Base-by-base conservation (phyloP, 495 filamentous ascomycete genomes). In the Aspergillus sclerotioniger region DNA sequence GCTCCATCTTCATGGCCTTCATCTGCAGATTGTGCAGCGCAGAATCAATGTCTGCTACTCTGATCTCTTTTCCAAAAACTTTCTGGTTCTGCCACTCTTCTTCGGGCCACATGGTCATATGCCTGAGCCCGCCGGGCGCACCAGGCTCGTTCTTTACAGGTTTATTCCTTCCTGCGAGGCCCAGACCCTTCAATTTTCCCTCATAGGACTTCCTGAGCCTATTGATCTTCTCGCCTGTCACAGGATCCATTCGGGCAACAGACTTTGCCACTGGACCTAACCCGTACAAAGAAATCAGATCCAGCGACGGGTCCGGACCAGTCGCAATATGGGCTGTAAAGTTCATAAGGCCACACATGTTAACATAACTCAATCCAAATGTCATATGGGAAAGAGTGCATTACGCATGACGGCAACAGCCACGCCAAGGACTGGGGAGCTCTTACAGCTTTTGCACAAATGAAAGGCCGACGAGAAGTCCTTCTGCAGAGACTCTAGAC, bases 141-240 rank as follows among this genome's bases (percentile, higher is more conserved):
- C 69, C 72, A 21, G 69, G 63, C 16, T 81, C 77, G 47, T 80
- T 67, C 60, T 84, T 83, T 33, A 81, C 71, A 1, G 82, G 71
- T 56, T 85, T 85, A 57, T 87, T 85, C 52, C 81, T 82, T 20
- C 88, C 88, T 21, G 86, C 77, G 20, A 91, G 70, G 20, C 78
- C 79, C 19, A 89, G 62, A 8, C 73, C 74, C 63, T 87, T 87
- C 62, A 89, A 74, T 62, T 89, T 84, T 49, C 84, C 83, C 64
- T 90, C 86, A 67, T 90, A 91, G 15, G 87, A 88, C 67, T 90
- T 90, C 54, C 88, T 75, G 32, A 91, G 75, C 61, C 85, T 84
- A 64, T 90, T 90, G 63, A 86, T 87, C 71, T 90, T 90, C 60
- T 85, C 84, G 41, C 85, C 86, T 6, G 83, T 87, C 5, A 75